phyloP scores from a whole-genome alignment of 495 filamentous ascomycete genomes.

The Rostrohypoxylon terebratum region DNA sequence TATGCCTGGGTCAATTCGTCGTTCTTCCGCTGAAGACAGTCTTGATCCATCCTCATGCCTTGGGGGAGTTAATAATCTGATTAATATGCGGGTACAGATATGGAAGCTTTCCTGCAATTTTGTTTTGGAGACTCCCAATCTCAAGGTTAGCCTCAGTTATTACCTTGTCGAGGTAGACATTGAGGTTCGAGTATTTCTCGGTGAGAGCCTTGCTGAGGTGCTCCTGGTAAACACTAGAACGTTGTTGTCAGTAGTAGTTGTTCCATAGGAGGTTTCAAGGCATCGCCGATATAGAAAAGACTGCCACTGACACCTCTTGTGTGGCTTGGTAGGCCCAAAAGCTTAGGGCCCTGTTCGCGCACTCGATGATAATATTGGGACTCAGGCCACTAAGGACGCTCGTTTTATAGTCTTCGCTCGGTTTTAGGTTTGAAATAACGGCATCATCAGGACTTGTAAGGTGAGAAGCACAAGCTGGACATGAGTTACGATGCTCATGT shows the following conservation, averaged over 20 bases:
- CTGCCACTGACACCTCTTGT: slow-evolving; percentile 79
- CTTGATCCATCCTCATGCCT: slow-evolving; percentile 76
- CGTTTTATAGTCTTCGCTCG: slow-evolving; percentile 93
- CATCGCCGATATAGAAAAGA: background rate
- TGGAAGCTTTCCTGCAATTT: slow-evolving; percentile 52
- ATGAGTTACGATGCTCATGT: slow-evolving; percentile 66
- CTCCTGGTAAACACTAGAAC: slow-evolving; percentile 80
- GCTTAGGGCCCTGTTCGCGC: slow-evolving; percentile 80
- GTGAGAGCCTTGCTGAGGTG: slow-evolving; percentile 76
- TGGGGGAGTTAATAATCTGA: slow-evolving; percentile 10
- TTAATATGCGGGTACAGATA: slow-evolving; percentile 14
- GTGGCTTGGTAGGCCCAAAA: slow-evolving; percentile 95
- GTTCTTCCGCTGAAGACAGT: slow-evolving; percentile 77
- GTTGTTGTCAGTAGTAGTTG: background rate
- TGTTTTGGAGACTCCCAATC: slow-evolving; percentile 74
- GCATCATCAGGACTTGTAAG: slow-evolving; percentile 82
- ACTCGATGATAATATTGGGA: slow-evolving; percentile 90
- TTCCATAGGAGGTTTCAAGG: background rate
- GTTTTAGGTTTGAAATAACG: slow-evolving; percentile 79
- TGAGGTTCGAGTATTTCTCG: slow-evolving; percentile 78
- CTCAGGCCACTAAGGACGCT: slow-evolving; percentile 87
- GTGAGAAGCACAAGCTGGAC: slow-evolving; percentile 83
- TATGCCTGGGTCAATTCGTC: slow-evolving; percentile 76
- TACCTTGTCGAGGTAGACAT: slow-evolving; percentile 79
- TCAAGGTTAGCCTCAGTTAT: slow-evolving; percentile 85